Base-by-base conservation (phyloP, 805 yeast genomes). In the Kodamaea kaohsiungensis region DNA sequence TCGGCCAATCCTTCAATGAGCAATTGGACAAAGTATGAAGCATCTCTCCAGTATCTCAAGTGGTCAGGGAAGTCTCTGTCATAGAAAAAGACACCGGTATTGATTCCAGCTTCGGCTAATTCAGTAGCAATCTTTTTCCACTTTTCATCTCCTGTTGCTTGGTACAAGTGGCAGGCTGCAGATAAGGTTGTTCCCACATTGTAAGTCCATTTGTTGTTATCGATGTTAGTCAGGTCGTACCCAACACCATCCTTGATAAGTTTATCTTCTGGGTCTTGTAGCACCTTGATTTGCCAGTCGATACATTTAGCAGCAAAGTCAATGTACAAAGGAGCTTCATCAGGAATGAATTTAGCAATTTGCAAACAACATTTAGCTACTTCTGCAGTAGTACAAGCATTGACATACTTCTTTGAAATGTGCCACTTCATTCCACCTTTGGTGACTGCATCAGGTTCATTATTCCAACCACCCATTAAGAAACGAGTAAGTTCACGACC, bases 401-500 rank as follows among this genome's bases (percentile, higher is more conserved):
- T 82, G 61, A 85, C 73, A 57, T 86, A 86, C 27, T 77, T 67
- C 68, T 84, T 83, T 46, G 75, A 72, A 10, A 84, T 71, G 63
- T 87, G 90, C 91, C 92, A 87, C 56, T 77, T 68, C 58, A 86
- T 78, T 10, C 91, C 92, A 35, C 90, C 89, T 50, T 77, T 75
- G 17, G 76, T 70, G 60, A 69, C 65, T 18, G 67, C 72, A 33
- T 71, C 63, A 22, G 76, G 74, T 50, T 75, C 73, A 53, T 72
- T 67, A 55, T 82, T 78, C 81, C 85, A 79, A 17, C 91, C 91
- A 9, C 86, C 84, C 82, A 85, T 81, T 57, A 87, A 66, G 60
- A 86, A 86, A 43, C 83, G 66, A 53, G 80, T 84, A 60, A 84
- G 72, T 58, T 83, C 87, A 49, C 82, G 73, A 7, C 85, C 88